Base-by-base conservation (phyloP, 2,329 filamentous ascomycete species). In the Claviceps capensis region DNA sequence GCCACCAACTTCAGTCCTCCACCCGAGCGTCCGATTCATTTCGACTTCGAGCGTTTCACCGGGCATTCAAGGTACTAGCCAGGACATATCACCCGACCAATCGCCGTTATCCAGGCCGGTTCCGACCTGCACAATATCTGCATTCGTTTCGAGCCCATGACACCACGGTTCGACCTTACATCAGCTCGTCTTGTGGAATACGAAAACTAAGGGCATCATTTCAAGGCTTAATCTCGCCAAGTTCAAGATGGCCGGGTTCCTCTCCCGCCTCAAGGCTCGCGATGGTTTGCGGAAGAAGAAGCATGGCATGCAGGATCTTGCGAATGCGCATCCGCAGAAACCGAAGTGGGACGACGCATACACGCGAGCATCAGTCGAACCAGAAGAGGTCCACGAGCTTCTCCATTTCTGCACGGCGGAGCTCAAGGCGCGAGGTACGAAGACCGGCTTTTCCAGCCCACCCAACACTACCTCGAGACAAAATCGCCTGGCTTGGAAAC, bases 401-500 rank as follows among this genome's bases (percentile, higher is more conserved):
- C 75, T 97, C 49, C 79, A 83, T 64, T 81, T 83, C 58, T 96
- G 89, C 71, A 94, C 90, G 11, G 77, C 83, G 52, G 93, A 98
- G 72, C 79, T 98, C 67, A 98, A 97, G 72, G 85, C 86, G 55
- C 81, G 90, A 86, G 91, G 91, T 95, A 81, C 61, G 80, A 69
- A 8, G 17, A 7, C 26, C 38, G 22, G 38, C 46, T 17, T 3
- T 30, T n/a, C n/a, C 8, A 5, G n/a, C 19, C 23, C 23, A 8
- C 7, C 7, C 14, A 34, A 23, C 30, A 41, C 38, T 38, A 13
- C 45, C 5, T 22, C 13, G 11, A 36, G 4, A 13, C n/a, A 1
- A 4, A 30, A 14, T 26, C 19, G 4, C 48, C 14, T 38, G 26
- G 14, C 14, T 50, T 23, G 30, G 4, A 6, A 11, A 37, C n/a